Percentiles rank a stretch among this genome's conserved stretches.
Conservation (phyloP, 2,329 filamentous ascomycete species). For the Microdochium paspali region DNA sequence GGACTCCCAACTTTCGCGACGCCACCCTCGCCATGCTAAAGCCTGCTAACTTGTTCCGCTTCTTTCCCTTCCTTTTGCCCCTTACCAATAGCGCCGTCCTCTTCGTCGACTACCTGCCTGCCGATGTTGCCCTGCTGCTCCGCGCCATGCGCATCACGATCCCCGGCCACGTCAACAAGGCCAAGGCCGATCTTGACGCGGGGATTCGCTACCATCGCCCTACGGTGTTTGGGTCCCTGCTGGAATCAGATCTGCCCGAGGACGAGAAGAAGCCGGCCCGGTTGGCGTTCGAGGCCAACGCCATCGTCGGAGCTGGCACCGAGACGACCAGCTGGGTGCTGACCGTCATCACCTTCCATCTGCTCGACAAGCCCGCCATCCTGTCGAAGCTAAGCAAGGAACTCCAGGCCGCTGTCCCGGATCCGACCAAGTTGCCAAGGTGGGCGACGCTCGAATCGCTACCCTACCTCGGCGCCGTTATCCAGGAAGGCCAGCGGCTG, state of each 20-base stretch:
- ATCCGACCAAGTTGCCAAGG: conserved; percentile 13
- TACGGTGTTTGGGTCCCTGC: conserved; percentile 7
- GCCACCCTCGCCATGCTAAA: conserved; percentile 7
- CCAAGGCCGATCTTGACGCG: conserved; percentile 1
- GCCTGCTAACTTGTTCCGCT: conserved; percentile 8
- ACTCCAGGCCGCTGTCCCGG: conserved; percentile 13
- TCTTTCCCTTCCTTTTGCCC: conserved; percentile 9
- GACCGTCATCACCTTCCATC: conserved; percentile 23
- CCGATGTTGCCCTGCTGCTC: conserved; percentile 2
- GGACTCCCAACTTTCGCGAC: conserved; percentile 13
- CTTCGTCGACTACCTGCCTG: conserved; percentile 9
- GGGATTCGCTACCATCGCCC: conserved; percentile 1
- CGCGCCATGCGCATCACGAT: conserved; percentile 2
- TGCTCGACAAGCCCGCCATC: conserved; percentile 21
- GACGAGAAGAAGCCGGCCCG: conserved; percentile 6
- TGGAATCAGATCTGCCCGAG: conserved; percentile 7
- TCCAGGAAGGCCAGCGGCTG: conserved; percentile 27
- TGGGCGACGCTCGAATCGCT: conserved; percentile 23
- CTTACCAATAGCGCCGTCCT: conserved; percentile 12
- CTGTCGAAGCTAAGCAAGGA: conserved; percentile 19
- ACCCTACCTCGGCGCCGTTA: conserved; percentile 25
- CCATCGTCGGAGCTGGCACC: conserved; percentile 16
- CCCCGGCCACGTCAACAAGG: not conserved
- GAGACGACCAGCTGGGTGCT: conserved; percentile 18
- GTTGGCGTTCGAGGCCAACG: conserved; percentile 7